Percentiles rank a stretch among this genome's conserved stretches.
Evolutionary conservation across 2,329 filamentous ascomycete species (phyloP).

Genomic region (Ophiostoma sp.): DNA sequence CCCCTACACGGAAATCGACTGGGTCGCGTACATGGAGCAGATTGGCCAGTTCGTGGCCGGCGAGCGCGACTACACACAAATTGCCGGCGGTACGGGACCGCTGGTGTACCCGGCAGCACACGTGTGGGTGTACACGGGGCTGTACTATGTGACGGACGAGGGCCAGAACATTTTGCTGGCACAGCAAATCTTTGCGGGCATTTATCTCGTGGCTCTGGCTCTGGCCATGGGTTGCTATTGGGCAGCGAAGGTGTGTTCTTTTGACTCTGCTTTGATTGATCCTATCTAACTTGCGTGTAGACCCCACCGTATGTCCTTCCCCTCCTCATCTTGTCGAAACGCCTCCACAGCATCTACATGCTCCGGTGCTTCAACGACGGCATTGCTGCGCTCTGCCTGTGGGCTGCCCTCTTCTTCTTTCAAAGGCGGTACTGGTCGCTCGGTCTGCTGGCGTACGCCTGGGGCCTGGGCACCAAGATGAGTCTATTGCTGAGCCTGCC

Average conservation of each 20-base stretch:
- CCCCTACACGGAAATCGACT: constrained; percentile 97
- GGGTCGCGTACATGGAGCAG: constrained; percentile 96
- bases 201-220: constrained; percentile 76
- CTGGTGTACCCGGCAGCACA: constrained; percentile 94
- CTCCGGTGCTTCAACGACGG: constrained; percentile 95
- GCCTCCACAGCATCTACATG: constrained; percentile 90
- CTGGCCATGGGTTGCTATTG: constrained; percentile 83
- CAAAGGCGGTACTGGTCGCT: constrained; percentile 73
- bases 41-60: constrained; percentile 75
- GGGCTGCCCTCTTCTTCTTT: constrained; percentile 74
- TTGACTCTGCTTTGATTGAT: background rate
- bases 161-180: constrained; percentile 75
- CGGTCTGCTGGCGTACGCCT: constrained; percentile 71
- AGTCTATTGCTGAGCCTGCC: constrained; percentile 80
- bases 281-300: constrained; percentile 43
- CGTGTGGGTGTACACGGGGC: constrained; percentile 81
- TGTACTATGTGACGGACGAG: constrained; percentile 75
- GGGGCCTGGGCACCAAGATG: constrained; percentile 94
- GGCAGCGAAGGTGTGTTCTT: constrained; percentile 60
- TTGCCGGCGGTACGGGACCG: constrained; percentile 86
- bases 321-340: constrained; percentile 83
- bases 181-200: constrained; percentile 76
- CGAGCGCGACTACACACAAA: constrained; percentile 83
- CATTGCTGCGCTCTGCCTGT: constrained; percentile 81
- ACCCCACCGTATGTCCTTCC: constrained; percentile 85